Conservation (phyloP, 768 basidiomycete species). For the Pulveroboletus sp. region DNA sequence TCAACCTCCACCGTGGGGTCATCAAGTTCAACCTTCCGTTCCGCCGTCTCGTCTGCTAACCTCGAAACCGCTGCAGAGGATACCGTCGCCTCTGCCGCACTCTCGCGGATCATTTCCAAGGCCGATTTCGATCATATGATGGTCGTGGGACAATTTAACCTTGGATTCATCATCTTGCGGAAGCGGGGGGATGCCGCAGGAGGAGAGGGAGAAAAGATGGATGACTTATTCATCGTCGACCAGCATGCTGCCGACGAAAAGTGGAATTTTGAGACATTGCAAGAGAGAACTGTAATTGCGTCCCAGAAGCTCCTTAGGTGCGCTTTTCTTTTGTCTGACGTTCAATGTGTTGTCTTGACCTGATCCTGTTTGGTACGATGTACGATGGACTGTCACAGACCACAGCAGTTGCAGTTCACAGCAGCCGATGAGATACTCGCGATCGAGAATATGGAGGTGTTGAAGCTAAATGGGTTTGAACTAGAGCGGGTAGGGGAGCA, state of each 20-base stretch:
- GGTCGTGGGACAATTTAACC: conserved; percentile 90
- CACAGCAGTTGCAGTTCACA: conserved; percentile 73
- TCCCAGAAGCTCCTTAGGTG: conserved; percentile 83
- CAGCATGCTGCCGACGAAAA: conserved; percentile 99
- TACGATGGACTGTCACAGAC: conserved; percentile 40
- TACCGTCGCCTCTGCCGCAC: conserved; percentile 54
- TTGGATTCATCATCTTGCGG: conserved; percentile 87
- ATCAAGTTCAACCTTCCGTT: conserved; percentile 14
- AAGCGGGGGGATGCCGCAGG: conserved; percentile 36
- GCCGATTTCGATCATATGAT: conserved; percentile 80
- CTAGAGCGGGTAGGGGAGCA: conserved; percentile 51
- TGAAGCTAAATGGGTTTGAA: conserved; percentile 88
- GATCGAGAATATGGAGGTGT: conserved; percentile 77
- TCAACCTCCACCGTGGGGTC: not conserved
- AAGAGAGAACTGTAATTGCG: conserved; percentile 83
- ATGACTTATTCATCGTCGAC: conserved; percentile 95
- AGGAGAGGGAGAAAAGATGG: conserved; percentile 34
- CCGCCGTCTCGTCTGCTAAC: conserved; percentile 26
- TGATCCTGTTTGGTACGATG: not conserved
- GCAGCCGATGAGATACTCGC: conserved; percentile 88
- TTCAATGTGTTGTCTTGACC: not conserved
- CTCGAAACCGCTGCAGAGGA: conserved; percentile 43
- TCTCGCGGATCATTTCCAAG: conserved; percentile 84
- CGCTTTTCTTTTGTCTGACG: conserved; percentile 18
- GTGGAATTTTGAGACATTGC: conserved; percentile 94